A percentile compares a stretch with the other conserved stretches of the same genome.
Evolutionary conservation across 495 filamentous ascomycete genomes (phyloP).

Genomic region (Aspergillus cavernicola): DNA sequence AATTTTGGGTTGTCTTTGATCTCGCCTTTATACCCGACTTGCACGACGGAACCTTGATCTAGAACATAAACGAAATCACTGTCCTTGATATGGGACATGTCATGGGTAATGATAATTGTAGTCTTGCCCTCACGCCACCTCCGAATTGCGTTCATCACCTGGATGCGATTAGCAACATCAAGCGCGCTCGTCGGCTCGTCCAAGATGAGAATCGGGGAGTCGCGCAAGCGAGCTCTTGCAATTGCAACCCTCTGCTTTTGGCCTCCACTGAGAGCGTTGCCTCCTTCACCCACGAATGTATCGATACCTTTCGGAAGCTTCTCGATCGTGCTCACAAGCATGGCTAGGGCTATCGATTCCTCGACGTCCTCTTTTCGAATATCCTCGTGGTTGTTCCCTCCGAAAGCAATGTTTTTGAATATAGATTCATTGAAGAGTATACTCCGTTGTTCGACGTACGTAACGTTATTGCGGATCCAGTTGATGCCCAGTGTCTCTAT

Average conservation of each 20-base stretch:
- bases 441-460: constrained; percentile 78
- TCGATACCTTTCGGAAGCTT: constrained; percentile 70
- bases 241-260: constrained; percentile 76
- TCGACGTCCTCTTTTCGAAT: constrained; percentile 54
- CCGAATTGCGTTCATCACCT: constrained; percentile 70
- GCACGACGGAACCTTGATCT: constrained; percentile 63
- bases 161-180: constrained; percentile 65
- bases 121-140: constrained; percentile 68
- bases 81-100: constrained; percentile 72
- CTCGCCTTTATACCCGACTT: constrained; percentile 58
- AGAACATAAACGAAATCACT: constrained; percentile 80
- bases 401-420: constrained; percentile 76
- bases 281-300: constrained; percentile 67
- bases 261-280: constrained; percentile 75
- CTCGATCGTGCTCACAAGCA: constrained; percentile 68
- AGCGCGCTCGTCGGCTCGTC: constrained; percentile 84
- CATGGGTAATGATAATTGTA: constrained; percentile 86
- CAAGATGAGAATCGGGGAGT: constrained; percentile 76
- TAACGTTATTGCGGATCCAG: constrained; percentile 79
- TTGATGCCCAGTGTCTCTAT: constrained; percentile 58
- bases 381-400: constrained; percentile 44
- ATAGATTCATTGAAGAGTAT: constrained; percentile 83
- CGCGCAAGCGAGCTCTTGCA: constrained; percentile 71
- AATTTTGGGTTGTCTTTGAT: constrained; percentile 32
- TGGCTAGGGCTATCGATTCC: constrained; percentile 54